Percentiles rank a stretch among this genome's conserved stretches.
phyloP scores from a whole-genome alignment of 2,329 filamentous ascomycete genomes.

The Exophiala sp. region DNA sequence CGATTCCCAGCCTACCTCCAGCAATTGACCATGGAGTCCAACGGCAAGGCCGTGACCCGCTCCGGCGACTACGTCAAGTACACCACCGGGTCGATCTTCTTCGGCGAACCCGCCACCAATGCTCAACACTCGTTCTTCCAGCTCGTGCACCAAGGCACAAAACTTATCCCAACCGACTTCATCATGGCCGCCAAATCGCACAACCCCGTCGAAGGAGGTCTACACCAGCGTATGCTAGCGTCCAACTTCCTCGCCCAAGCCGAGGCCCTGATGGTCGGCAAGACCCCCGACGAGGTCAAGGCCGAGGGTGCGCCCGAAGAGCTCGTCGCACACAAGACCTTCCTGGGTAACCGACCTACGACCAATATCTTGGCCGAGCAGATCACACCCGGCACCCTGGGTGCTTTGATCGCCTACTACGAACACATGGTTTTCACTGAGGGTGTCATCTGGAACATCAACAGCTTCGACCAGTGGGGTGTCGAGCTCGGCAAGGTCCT shows the following conservation, averaged over 20 bases:
- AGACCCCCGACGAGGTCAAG: constrained; percentile 47
- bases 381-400: constrained; percentile 90
- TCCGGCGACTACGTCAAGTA: constrained; percentile 88
- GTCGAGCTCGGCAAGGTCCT: constrained; percentile 96
- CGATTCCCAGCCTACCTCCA: constrained; percentile 98
- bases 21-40: constrained; percentile 99
- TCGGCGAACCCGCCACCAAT: constrained; percentile 97
- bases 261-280: constrained; percentile 54
- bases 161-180: constrained; percentile 97
- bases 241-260: constrained; percentile 51
- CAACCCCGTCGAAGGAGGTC: constrained; percentile 87
- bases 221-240: constrained; percentile 72
- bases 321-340: constrained; percentile 96
- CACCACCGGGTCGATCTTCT: constrained; percentile 91
- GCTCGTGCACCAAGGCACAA: constrained; percentile 97
- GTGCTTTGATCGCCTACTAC: constrained; percentile 96
- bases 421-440: constrained; percentile 98
- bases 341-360: constrained; percentile 94
- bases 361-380: constrained; percentile 90
- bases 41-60: constrained; percentile 94
- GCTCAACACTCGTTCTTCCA: constrained; percentile 99
- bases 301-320: constrained; percentile 46
- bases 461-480: constrained; percentile 98
- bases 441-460: constrained; percentile 98
- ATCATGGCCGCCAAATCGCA: constrained; percentile 94